Percentiles rank a stretch among this genome's conserved stretches.
Evolutionary conservation across 2,329 filamentous ascomycete genomes (phyloP).

Genomic region (Aureobasidium sp.): DNA sequence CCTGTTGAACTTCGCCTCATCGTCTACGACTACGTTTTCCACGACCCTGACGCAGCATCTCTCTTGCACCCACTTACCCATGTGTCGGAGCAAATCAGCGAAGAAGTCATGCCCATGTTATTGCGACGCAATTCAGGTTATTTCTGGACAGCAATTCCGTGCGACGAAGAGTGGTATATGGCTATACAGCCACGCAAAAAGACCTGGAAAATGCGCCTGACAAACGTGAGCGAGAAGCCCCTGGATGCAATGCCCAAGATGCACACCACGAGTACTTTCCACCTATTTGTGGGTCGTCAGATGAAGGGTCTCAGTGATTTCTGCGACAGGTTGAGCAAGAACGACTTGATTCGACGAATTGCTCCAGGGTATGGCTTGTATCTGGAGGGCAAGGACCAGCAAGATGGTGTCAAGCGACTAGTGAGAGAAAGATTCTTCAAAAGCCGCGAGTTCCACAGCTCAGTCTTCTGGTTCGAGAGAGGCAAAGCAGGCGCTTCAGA

Average conservation of each 20-base stretch:
- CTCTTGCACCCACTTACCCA: background rate
- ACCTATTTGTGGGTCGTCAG: background rate
- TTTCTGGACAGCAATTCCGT: background rate
- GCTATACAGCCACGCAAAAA: background rate
- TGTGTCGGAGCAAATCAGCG: background rate
- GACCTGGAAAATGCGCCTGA: background rate
- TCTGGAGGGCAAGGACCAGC: background rate
- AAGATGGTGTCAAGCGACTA: background rate
- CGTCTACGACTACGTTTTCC: background rate
- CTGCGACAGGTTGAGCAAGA: background rate
- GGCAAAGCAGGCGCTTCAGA: background rate
- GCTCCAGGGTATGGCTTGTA: too few relatives aligned
- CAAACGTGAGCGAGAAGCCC: background rate
- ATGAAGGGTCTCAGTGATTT: background rate
- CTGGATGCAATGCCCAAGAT: background rate
- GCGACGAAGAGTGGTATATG: background rate
- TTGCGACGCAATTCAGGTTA: background rate
- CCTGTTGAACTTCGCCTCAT: background rate
- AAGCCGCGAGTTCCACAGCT: background rate
- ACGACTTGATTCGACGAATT: background rate
- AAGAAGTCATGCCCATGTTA: background rate
- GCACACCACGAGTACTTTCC: background rate
- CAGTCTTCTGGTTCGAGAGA: background rate
- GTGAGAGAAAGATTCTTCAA: background rate
- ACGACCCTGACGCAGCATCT: background rate